A percentile compares a stretch with the other conserved stretches of the same genome.
Evolutionary conservation across 1,284 basidiomycete species (phyloP).

Genomic region (Quambalaria eucalypti): DNA sequence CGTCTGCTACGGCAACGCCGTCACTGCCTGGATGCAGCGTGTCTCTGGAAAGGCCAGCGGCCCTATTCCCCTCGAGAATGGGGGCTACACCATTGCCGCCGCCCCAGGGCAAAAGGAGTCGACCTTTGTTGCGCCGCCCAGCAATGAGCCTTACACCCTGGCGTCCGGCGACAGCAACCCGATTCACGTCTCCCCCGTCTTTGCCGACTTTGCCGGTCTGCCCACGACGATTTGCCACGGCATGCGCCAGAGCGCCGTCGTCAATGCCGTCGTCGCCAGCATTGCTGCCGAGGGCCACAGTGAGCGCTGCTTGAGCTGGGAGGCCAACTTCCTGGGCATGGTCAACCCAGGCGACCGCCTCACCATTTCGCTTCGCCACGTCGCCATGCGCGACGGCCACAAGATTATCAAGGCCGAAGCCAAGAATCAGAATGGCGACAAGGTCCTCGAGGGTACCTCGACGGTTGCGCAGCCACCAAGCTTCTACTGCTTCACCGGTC

Average conservation of each 20-base stretch:
- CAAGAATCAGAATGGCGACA: conserved; percentile 73
- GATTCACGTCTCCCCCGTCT: conserved; percentile 98
- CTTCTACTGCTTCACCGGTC: conserved; percentile 95
- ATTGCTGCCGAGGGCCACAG: conserved; percentile 87
- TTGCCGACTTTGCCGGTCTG: conserved; percentile 82
- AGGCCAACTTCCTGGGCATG: conserved; percentile 76
- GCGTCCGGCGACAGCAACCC: conserved; percentile 94
- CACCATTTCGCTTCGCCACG: conserved; percentile 62
- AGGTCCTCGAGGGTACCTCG: conserved; percentile 81
- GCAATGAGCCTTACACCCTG: conserved; percentile 88
- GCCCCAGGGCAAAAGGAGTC: conserved; percentile 10
- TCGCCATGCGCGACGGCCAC: conserved; percentile 36
- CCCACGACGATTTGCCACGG: conserved; percentile 97
- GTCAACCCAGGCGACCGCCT: conserved; percentile 87
- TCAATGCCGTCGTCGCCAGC: conserved; percentile 83
- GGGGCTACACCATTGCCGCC: conserved; percentile 56
- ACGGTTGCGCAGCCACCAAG: conserved; percentile 76
- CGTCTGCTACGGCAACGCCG: conserved; percentile 63
- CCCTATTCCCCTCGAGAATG: conserved; percentile 64
- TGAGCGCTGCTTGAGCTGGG: conserved; percentile 54
- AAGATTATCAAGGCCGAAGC: conserved; percentile 87
- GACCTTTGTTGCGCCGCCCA: conserved; percentile 54
- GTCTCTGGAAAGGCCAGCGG: conserved; percentile 72
- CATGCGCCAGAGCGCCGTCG: conserved; percentile 91
- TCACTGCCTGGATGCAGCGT: conserved; percentile 83